Evolutionary conservation across 106 monocot genomes (phyloP).

Genomic region (Apostasia shenzhenica): DNA sequence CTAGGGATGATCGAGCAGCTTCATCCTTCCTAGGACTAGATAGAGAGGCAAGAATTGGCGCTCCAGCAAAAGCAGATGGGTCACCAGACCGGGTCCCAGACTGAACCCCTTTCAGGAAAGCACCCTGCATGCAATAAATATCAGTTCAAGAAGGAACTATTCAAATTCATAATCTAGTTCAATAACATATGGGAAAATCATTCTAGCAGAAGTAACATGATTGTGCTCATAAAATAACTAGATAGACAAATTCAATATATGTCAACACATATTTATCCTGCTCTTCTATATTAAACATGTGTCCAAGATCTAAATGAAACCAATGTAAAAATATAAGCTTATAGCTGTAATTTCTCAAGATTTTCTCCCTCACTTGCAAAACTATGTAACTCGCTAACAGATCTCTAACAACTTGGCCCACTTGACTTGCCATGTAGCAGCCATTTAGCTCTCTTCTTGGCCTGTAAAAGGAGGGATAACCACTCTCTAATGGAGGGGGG

Average conservation of each 20-base stretch:
- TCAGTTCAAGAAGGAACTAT: slow-evolving; percentile 21
- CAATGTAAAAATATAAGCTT: neutral
- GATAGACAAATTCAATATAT: neutral
- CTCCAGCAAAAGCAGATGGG: slow-evolving; percentile 71
- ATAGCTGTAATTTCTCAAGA: no score
- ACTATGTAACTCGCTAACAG: no score
- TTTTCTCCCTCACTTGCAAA: no score
- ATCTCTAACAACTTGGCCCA: no score
- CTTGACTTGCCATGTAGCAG: no score
- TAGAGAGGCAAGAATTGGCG: slow-evolving; percentile 75
- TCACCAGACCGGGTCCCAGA: slow-evolving; percentile 48
- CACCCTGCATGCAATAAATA: slow-evolving; percentile 25
- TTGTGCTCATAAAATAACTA: neutral
- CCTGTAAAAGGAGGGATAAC: no score
- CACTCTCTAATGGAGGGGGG: no score
- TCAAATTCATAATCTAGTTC: slow-evolving; percentile 19
- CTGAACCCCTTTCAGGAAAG: slow-evolving; percentile 29
- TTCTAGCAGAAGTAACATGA: slow-evolving; percentile 3
- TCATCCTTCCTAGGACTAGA: slow-evolving; percentile 49
- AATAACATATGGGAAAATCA: slow-evolving; percentile 17
- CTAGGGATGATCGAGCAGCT: slow-evolving; percentile 20
- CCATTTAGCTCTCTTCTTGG: no score
- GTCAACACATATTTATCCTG: neutral
- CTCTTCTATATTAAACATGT: no score
- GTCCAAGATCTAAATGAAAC: no score